Evolutionary conservation across 2,329 filamentous ascomycete species (phyloP), one percentile per base, ranked within the genome.

Genomic region (Aspergillus quadrilineatus): DNA sequence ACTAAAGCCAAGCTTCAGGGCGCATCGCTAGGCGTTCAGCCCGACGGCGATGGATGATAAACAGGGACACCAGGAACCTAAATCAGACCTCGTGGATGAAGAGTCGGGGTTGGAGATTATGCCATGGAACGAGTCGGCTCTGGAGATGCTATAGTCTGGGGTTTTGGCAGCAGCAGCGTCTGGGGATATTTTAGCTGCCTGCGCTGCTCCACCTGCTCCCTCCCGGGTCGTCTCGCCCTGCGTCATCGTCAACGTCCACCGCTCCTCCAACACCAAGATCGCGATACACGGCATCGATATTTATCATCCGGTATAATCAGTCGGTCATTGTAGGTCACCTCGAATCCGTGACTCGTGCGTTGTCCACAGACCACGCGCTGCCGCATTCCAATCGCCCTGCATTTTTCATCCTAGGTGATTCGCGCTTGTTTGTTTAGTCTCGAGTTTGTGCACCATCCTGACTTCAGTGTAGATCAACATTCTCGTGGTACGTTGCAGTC

Each of bases 371-470:
- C 9, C 48, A 43, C 12, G 42, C 47, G 42, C 42, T 46, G 37
- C 50, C 42, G 48, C 63, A 66, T 66, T 65, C 63, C 63, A 32
- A 15, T 30, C 57, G 55, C 45, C 59, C 59, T 65, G 53, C 63
- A 66, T 66, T 66, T 50, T 47, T 64, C 54, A 17, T 61, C 53
- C 12, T 30, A 14, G 32, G 42, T 46, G 30, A 49, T 52, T 8
- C 39, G 44, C 34, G 36, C 17, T 50, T 60, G 49, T 60, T 58
- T 60, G 58, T 60, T 54, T 53, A 59, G 42, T 36, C 36, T 60
- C 42, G 29, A 54, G 36, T 34, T 17, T 50, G 22, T 44, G 30
- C 28, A 14, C n/a, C 44, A 57, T 52, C 53, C 55, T 63, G 42
- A 63, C 49, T 6, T 47, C 46, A 34, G 36, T 22, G 29, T 46